Conservation (phyloP, 2,329 filamentous ascomycete species). For the Mariannaea elegans region DNA sequence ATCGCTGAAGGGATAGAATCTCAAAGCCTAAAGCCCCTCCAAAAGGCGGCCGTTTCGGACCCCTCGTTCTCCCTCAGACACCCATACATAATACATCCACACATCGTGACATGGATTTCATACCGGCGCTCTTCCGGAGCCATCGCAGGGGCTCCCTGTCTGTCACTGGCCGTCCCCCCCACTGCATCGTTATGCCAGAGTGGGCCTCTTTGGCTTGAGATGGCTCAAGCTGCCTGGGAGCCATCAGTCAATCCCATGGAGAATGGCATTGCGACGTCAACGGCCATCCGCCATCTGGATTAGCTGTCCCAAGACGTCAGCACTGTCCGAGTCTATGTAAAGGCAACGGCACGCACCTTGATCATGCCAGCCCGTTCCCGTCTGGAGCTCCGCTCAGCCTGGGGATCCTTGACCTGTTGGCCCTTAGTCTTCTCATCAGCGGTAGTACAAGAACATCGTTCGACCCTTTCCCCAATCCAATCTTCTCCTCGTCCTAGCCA, state of each 20-base stretch:
- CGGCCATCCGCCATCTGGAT: conserved; percentile 41
- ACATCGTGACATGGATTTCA: conserved; percentile 16
- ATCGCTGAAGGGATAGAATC: conserved; percentile 5
- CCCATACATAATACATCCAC: conserved; percentile 13
- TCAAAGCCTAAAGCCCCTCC: neutral
- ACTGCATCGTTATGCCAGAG: conserved; percentile 36
- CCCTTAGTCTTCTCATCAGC: conserved; percentile 33
- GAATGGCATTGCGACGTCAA: conserved; percentile 41
- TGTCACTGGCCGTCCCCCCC: conserved; percentile 39
- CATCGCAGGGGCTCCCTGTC: conserved; percentile 40
- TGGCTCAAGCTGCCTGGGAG: conserved; percentile 19
- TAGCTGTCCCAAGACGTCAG: conserved; percentile 41
- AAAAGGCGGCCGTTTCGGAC: conserved; percentile 12
- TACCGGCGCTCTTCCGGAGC: conserved; percentile 32
- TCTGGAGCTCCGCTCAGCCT: conserved; percentile 36
- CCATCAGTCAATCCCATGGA: conserved; percentile 41
- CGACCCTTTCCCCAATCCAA: conserved; percentile 38
- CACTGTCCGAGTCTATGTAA: conserved; percentile 34
- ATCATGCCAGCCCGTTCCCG: conserved; percentile 42
- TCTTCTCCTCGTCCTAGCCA: conserved; percentile 33
- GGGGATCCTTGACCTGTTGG: conserved; percentile 41
- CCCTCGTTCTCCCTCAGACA: conserved; percentile 2
- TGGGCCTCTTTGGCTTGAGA: conserved; percentile 21
- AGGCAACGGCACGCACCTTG: conserved; percentile 37
- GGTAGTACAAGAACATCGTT: conserved; percentile 42